These are phyloP conservation scores for Tetracladium marchalianum DNA, from an alignment of 495 filamentous ascomycete genomes.

Conservation along the genomic window DNA sequence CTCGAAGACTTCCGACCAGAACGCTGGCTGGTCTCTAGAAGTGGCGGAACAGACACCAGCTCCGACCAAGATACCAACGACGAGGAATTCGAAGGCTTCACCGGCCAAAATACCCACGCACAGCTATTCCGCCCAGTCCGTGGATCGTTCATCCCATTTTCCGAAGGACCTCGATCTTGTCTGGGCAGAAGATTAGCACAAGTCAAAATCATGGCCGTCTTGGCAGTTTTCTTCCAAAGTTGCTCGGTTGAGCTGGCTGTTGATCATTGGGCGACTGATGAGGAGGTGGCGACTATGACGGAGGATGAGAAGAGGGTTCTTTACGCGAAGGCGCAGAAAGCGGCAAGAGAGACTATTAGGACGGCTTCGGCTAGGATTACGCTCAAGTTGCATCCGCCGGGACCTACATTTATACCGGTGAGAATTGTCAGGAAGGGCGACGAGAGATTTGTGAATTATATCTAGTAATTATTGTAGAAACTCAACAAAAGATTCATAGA, in stretches of 20 bases:
- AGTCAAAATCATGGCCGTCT: conserved; percentile 61
- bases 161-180: conserved; percentile 60
- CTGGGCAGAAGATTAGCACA: conserved; percentile 64
- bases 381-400: conserved; percentile 44
- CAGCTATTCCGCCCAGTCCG: conserved; percentile 42
- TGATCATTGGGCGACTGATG: conserved; percentile 47
- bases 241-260: conserved; percentile 60
- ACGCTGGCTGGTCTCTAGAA: conserved; percentile 42
- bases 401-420: conserved; percentile 37
- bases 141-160: conserved; percentile 65
- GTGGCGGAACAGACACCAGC: conserved; percentile 10
- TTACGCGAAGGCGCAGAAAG: conserved; percentile 39
- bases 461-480: conserved; percentile 1
- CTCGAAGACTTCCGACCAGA: conserved; percentile 41
- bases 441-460: conserved; percentile 39
- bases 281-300: conserved; percentile 47
- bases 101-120: conserved; percentile 40
- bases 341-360: conserved; percentile 33
- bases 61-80: conserved; percentile 32
- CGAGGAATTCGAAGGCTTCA: conserved; percentile 45
- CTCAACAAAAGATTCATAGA: too few relatives aligned
- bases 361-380: conserved; percentile 47
- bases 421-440: conserved; percentile 51
- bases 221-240: conserved; percentile 53
- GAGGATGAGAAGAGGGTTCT: conserved; percentile 33